phyloP scores from a whole-genome alignment of 2,329 filamentous ascomycete genomes.

The Septoria petroselini region DNA sequence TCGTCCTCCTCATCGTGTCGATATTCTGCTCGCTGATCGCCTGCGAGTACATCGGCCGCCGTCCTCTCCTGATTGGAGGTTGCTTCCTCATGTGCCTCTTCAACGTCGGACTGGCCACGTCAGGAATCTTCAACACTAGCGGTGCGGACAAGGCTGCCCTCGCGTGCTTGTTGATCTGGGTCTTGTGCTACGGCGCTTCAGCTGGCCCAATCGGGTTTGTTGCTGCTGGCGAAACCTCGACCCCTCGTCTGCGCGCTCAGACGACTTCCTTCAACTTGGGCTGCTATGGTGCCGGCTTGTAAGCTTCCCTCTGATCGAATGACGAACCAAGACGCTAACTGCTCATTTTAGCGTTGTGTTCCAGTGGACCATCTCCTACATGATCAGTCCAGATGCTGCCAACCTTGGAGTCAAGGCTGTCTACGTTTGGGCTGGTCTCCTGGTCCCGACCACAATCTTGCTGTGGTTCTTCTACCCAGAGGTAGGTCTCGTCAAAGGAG shows the following conservation, averaged over 20 bases:
- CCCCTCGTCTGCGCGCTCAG: conserved; percentile 20
- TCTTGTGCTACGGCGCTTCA: conserved; percentile 22
- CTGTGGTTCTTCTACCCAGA: conserved; percentile 24
- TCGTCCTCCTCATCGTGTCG: conserved; percentile 41
- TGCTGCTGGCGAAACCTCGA: conserved; percentile 19
- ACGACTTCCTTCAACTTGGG: conserved; percentile 12
- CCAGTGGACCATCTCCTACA: conserved; percentile 19
- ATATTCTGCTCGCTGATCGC: conserved; percentile 21
- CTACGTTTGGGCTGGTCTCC: conserved; percentile 21
- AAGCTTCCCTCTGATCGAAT: not conserved
- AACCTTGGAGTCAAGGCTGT: conserved; percentile 21
- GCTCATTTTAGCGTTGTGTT: conserved; percentile 15
- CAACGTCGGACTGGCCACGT: conserved; percentile 19
- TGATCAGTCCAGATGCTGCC: conserved; percentile 21
- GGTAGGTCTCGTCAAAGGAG: conserved; percentile 1
- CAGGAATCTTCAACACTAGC: conserved; percentile 13
- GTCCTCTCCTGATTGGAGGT: conserved; percentile 20
- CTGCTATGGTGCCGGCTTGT: conserved; percentile 19
- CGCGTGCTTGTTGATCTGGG: conserved; percentile 22
- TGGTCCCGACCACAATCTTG: conserved; percentile 14
- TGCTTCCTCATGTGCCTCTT: conserved; percentile 23
- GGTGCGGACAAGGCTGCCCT: conserved; percentile 19
- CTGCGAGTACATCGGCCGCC: conserved; percentile 21
- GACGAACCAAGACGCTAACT: not conserved
- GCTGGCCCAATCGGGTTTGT: conserved; percentile 24